Evolutionary conservation across 2,329 filamentous ascomycete species (phyloP).

Genomic region (Colletotrichum cuscutae): DNA sequence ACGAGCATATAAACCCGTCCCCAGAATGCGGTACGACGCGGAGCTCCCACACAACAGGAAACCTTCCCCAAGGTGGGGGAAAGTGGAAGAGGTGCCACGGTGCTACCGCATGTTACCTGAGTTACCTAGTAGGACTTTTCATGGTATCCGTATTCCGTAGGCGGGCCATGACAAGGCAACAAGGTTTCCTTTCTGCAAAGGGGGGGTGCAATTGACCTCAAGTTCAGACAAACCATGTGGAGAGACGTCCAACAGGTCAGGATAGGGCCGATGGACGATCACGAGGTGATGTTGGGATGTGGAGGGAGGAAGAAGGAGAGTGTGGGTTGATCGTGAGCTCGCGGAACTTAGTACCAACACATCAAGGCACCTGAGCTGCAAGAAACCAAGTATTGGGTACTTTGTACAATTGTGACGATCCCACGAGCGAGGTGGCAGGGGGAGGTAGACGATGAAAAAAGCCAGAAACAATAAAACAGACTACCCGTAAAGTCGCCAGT

Average conservation of each 20-base stretch:
- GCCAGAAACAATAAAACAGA: not conserved
- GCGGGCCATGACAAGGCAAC: slow-evolving; percentile 5
- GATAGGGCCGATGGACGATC: slow-evolving; percentile 22
- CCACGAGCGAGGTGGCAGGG: not conserved
- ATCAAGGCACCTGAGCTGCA: not conserved
- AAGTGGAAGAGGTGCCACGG: not conserved
- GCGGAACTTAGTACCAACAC: not conserved
- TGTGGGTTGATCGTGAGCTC: not conserved
- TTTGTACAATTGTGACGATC: not conserved
- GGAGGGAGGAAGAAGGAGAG: too few relatives aligned
- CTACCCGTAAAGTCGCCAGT: not conserved
- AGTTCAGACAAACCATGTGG: slow-evolving; percentile 28
- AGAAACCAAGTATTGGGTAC: not conserved
- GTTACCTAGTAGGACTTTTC: not conserved
- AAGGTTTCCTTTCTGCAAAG: not conserved
- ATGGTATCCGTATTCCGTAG: not conserved
- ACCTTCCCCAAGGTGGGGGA: slow-evolving; percentile 6
- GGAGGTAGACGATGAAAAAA: not conserved
- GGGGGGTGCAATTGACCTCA: not conserved
- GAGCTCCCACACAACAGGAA: slow-evolving; percentile 14
- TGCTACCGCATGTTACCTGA: not conserved
- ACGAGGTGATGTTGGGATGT: slow-evolving; percentile 11
- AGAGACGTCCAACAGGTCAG: slow-evolving; percentile 11
- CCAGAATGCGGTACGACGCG: slow-evolving; percentile 5
- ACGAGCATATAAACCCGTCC: slow-evolving; percentile 25